These are phyloP conservation scores for Tetragonia tetragonoides DNA, from an alignment of 148 eudicot genomes.

Conservation along the genomic window DNA sequence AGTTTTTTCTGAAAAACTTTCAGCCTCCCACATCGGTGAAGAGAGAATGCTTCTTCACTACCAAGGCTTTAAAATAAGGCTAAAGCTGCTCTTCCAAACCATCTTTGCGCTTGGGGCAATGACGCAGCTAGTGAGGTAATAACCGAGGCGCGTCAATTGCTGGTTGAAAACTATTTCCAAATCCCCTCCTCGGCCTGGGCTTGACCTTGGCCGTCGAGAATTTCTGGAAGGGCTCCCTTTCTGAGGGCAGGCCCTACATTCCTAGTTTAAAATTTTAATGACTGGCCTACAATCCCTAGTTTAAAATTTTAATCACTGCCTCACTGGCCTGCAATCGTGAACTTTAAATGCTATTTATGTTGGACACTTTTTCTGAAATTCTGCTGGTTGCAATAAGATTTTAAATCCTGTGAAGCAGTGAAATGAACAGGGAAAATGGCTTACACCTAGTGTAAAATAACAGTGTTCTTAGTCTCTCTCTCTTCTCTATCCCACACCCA, in stretches of 20 bases:
- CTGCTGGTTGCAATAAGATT: no score
- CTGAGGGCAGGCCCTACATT: slow-evolving; percentile 39
- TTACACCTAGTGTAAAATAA: no score
- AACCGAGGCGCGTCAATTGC: slow-evolving; percentile 63
- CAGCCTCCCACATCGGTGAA: slow-evolving; percentile 20
- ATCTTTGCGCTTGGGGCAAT: slow-evolving; percentile 60
- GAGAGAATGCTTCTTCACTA: fast-evolving
- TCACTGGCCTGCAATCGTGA: no score
- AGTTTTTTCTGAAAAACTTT: background rate
- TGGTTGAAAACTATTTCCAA: slow-evolving; percentile 62
- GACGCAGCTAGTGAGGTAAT: slow-evolving; percentile 54
- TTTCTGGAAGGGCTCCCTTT: slow-evolving; percentile 48
- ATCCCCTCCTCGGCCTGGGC: slow-evolving; percentile 50
- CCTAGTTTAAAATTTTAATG: slow-evolving; percentile 4
- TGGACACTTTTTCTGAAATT: no score
- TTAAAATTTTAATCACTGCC: background rate
- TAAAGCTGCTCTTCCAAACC: fast-evolving
- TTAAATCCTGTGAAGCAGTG: no score
- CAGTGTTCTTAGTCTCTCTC: no score
- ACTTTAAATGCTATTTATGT: no score
- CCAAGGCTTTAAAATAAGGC: background rate
- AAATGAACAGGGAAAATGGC: no score
- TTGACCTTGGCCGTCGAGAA: slow-evolving; percentile 42
- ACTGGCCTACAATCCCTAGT: slow-evolving; percentile 27
- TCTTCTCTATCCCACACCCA: no score